Conservation (phyloP, 805 yeast genomes). For the Zygotorulaspora florentina region DNA sequence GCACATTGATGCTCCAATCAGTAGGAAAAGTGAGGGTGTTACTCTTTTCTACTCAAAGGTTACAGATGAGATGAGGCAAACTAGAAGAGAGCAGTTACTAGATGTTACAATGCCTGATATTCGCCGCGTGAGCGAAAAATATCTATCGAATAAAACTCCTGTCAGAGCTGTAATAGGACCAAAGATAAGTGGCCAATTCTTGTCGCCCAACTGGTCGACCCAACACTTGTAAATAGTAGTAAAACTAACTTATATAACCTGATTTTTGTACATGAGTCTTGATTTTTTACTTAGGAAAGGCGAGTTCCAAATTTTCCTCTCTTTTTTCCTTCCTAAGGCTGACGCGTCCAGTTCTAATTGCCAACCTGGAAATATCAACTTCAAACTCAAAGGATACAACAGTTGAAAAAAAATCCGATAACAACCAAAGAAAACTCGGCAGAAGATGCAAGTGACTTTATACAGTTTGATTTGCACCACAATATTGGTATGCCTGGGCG, state of each 20-base stretch:
- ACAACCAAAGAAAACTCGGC: background rate
- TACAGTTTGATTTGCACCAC: constrained; percentile 4
- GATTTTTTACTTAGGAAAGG: background rate
- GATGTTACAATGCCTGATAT: constrained; percentile 63
- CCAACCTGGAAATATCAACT: no score
- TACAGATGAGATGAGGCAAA: constrained; percentile 73
- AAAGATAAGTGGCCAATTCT: constrained; percentile 11
- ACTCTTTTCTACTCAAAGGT: constrained; percentile 62
- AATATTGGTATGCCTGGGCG: constrained; percentile 6
- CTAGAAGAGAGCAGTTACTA: constrained; percentile 68
- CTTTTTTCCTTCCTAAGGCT: no score
- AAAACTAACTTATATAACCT: background rate
- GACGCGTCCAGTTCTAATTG: no score
- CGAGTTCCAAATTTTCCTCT: background rate
- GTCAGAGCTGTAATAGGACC: constrained; percentile 25
- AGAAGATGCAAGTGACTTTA: constrained; percentile 1
- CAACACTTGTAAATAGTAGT: constrained; percentile 8
- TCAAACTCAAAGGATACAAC: no score
- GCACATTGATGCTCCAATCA: constrained; percentile 82
- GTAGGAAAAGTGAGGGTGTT: constrained; percentile 75
- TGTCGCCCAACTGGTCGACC: constrained; percentile 20
- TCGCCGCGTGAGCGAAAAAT: constrained; percentile 60
- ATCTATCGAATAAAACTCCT: constrained; percentile 28
- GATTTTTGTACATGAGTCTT: background rate
- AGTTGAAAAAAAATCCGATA: background rate